These are phyloP conservation scores for Debaryomyces robertsiae DNA, from an alignment of 1,139 yeast genomes.

Conservation along the genomic window DNA sequence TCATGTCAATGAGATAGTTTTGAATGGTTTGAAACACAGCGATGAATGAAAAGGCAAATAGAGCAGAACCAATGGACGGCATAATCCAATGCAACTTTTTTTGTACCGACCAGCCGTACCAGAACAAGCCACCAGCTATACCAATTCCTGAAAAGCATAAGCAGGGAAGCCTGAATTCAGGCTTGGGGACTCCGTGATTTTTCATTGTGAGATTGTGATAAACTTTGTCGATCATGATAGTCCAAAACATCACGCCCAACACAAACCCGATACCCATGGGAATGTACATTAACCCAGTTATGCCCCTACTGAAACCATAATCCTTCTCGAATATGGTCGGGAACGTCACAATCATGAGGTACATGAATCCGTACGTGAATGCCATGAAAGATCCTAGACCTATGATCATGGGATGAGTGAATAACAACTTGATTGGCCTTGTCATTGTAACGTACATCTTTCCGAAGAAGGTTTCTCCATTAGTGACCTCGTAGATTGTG, in stretches of 20 bases:
- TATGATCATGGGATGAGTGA: constrained; percentile 49
- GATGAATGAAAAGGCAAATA: constrained; percentile 47
- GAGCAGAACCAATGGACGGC: constrained; percentile 48
- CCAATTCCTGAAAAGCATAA: constrained; percentile 38
- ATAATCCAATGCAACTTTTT: constrained; percentile 46
- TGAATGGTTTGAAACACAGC: constrained; percentile 49
- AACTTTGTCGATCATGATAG: constrained; percentile 32
- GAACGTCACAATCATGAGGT: constrained; percentile 48
- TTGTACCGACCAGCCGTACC: constrained; percentile 53
- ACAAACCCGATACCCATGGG: constrained; percentile 50
- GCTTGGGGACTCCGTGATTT: constrained; percentile 42
- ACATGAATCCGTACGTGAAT: constrained; percentile 50
- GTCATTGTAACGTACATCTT: constrained; percentile 38
- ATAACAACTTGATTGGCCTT: constrained; percentile 41
- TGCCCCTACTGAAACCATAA: constrained; percentile 39
- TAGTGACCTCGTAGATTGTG: constrained; percentile 47
- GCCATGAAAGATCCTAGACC: constrained; percentile 52
- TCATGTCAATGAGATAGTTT: constrained; percentile 49
- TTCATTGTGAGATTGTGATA: constrained; percentile 30
- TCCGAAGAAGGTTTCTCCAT: constrained; percentile 32
- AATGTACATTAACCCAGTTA: constrained; percentile 46
- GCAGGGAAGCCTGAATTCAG: constrained; percentile 48
- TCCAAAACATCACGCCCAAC: constrained; percentile 46
- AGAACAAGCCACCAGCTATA: constrained; percentile 44
- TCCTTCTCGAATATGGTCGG: constrained; percentile 37